Evolutionary conservation across 73 alveolate species (phyloP).

Genomic region (Loxodes magnus): DNA sequence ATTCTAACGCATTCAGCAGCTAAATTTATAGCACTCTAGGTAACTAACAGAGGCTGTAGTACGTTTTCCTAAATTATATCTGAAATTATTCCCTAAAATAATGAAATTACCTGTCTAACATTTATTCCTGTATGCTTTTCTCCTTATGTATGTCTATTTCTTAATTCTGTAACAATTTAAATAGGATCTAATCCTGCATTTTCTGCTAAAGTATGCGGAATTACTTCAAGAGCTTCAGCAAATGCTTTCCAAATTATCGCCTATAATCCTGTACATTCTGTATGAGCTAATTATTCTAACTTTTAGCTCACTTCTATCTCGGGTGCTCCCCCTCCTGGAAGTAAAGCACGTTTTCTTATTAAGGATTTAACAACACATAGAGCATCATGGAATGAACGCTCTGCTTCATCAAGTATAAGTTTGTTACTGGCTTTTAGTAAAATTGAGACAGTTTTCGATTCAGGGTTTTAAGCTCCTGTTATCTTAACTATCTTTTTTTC

Average conservation of each 20-base stretch:
- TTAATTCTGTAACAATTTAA: constrained; percentile 90
- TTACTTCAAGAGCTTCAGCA: constrained; percentile 25
- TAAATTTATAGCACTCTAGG: constrained; percentile 88
- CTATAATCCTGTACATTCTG: constrained; percentile 8
- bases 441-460: constrained; percentile 81
- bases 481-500: constrained; percentile 69
- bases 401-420: constrained; percentile 90
- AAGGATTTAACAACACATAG: constrained; percentile 96
- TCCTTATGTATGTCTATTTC: constrained; percentile 90
- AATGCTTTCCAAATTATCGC: neutral
- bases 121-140: constrained; percentile 87
- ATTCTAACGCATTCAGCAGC: constrained; percentile 98
- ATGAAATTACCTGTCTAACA: too few species aligned
- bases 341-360: constrained; percentile 93
- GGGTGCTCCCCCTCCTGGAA: constrained; percentile 99
- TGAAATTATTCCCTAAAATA: constrained; percentile 51
- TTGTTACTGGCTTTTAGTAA: constrained; percentile 95
- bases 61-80: constrained; percentile 96
- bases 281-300: constrained; percentile 58
- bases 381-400: constrained; percentile 98
- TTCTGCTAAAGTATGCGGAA: constrained; percentile 99
- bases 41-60: constrained; percentile 96
- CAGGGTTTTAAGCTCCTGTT: neutral
- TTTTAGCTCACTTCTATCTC: constrained; percentile 94
- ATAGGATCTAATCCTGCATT: constrained; percentile 98